phyloP scores from a whole-genome alignment of 1,284 basidiomycete species.

The Apiotrichum veenhuisii region DNA sequence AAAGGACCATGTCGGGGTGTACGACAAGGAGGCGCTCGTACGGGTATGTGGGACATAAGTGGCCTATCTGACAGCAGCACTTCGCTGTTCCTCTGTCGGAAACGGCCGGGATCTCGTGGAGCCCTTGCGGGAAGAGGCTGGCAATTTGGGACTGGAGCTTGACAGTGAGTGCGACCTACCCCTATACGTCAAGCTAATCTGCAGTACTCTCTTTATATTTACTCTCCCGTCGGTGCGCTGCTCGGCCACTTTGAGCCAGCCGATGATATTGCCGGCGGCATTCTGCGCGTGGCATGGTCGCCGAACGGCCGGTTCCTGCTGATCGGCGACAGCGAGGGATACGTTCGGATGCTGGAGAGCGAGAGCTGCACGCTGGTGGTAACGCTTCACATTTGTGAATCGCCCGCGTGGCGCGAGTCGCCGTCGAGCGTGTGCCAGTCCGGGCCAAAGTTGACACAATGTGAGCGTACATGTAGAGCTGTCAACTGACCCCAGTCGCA shows the following conservation, averaged over 20 bases:
- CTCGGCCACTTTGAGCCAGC: conserved; percentile 60
- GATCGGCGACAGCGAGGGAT: conserved; percentile 7
- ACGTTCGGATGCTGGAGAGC: conserved; percentile 11
- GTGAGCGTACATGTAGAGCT: background rate
- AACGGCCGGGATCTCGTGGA: conserved; percentile 69
- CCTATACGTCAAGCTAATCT: background rate
- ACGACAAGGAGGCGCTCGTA: conserved; percentile 70
- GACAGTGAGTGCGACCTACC: conserved; percentile 55
- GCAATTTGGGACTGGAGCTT: conserved; percentile 78
- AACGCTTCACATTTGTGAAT: background rate
- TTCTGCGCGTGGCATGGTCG: conserved; percentile 72
- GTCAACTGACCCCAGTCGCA: background rate
- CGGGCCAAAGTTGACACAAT: conserved; percentile 1
- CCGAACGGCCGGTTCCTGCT: conserved; percentile 48
- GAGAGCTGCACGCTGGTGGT: conserved; percentile 12
- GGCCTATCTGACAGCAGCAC: conserved; percentile 55
- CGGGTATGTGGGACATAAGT: conserved; percentile 56
- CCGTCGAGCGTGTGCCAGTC: background rate
- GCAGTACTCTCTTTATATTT: conserved; percentile 74
- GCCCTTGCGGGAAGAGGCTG: conserved; percentile 72
- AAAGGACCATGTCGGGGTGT: conserved; percentile 76
- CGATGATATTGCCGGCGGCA: conserved; percentile 45
- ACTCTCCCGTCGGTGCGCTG: conserved; percentile 68
- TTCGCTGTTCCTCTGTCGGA: conserved; percentile 74
- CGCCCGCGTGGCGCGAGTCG: background rate